Conservation (phyloP, 768 basidiomycete species). For the Zangia roseola region DNA sequence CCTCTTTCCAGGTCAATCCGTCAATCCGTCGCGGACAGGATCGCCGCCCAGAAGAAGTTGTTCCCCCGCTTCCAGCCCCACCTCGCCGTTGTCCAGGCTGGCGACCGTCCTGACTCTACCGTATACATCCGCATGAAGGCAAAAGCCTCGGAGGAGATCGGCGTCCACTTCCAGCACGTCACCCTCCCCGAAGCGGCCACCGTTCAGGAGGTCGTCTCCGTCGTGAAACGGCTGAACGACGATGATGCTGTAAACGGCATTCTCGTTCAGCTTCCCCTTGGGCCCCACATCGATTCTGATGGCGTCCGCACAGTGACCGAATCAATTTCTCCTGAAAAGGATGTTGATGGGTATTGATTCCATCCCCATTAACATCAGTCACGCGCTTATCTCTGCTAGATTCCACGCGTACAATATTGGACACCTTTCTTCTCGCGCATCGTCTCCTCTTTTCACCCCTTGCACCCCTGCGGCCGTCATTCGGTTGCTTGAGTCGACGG, state of each 20-base stretch:
- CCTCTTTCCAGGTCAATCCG: slow-evolving; percentile 67
- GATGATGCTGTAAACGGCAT: slow-evolving; percentile 84
- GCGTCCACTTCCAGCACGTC: slow-evolving; percentile 85
- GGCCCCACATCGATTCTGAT: slow-evolving; percentile 73
- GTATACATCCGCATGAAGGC: slow-evolving; percentile 97
- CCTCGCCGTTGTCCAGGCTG: slow-evolving; percentile 92
- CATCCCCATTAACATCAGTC: neutral
- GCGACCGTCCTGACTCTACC: slow-evolving; percentile 84
- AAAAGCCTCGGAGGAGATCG: slow-evolving; percentile 92
- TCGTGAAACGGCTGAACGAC: slow-evolving; percentile 79
- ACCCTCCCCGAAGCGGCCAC: slow-evolving; percentile 63
- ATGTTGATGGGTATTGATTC: slow-evolving; percentile 84
- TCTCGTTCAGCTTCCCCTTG: slow-evolving; percentile 93
- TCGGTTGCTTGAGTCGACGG: slow-evolving; percentile 85
- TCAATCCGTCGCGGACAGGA: slow-evolving; percentile 66
- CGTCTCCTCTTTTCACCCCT: slow-evolving; percentile 86
- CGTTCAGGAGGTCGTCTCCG: slow-evolving; percentile 71
- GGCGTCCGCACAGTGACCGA: slow-evolving; percentile 94
- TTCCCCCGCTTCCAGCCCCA: slow-evolving; percentile 90
- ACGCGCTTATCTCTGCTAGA: slow-evolving; percentile 38
- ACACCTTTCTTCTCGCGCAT: slow-evolving; percentile 86
- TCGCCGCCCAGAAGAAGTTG: slow-evolving; percentile 58
- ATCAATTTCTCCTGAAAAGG: slow-evolving; percentile 89
- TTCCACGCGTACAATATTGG: slow-evolving; percentile 99
- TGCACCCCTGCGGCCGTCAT: slow-evolving; percentile 96